Base-by-base conservation (phyloP, 768 basidiomycete species). In the Mycena chlorophos region DNA sequence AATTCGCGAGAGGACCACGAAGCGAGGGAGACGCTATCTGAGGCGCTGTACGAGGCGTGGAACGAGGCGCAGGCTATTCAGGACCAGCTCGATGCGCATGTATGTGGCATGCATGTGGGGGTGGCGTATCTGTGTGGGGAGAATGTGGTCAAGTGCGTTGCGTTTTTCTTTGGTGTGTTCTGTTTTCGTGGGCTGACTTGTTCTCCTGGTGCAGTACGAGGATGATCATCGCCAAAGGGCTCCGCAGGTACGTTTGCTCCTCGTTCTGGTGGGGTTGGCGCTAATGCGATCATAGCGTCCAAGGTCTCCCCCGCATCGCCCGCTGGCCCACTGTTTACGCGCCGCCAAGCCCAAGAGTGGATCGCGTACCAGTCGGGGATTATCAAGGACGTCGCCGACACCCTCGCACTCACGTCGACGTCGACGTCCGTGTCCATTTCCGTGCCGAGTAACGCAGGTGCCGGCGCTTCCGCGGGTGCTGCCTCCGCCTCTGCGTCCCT, bases 81-180 rank as follows among this genome's bases (percentile, higher is more conserved):
- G 56, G 77, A 75, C 48, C 73, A 74, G 16, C 64, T 84, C 39
- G 74, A 82, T 39, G 71, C 72, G 30, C 81, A 83, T 66, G 70
- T 68, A 23, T 83, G 81, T 70, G 77, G 76, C 64, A 68, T 75
- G 27, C 78, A 84, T 60, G 73, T 74, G 53, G 67, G 74, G 16
- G 70, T 81, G 49, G 65, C 78, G 50, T 80, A 78, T 69, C 67
- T 77, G 57, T 73, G 73, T 54, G 71, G 79, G 58, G 80, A 81
- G 66, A 78, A 76, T 63, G 65, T 81, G 19, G 79, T 75, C 67
- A 80, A 77, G 79, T 81, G 62, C 50, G 79, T 75, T 48, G 30
- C 42, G 14, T 53, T 50, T 59, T 53, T 55, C 38, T 14, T 31
- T 31, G 39, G 55, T 54, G 29, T 17, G 25, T 46, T 23, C 20